phyloP scores from a whole-genome alignment of 169 alveolate species.

The Cryptosporidium ubiquitum region DNA sequence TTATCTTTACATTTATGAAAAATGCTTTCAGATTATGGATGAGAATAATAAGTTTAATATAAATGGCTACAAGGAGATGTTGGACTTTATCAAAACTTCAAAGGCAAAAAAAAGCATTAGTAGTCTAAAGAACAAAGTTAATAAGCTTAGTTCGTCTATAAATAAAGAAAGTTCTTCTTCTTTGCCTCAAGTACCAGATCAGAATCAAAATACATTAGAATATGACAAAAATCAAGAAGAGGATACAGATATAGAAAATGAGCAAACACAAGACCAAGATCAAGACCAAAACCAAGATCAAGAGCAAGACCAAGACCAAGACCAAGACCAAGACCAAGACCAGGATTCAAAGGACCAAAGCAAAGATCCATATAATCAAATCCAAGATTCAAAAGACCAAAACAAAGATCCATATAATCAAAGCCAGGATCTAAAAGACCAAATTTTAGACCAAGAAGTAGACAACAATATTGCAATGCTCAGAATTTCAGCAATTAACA shows the following conservation, averaged over 20 bases:
- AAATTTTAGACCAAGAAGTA: background rate
- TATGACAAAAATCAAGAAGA: no score
- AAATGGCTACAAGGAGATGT: slow-evolving; percentile 76
- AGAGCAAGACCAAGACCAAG: no score
- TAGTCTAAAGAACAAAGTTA: slow-evolving; percentile 31
- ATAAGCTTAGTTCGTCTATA: slow-evolving; percentile 6
- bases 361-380: background rate
- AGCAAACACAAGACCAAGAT: no score
- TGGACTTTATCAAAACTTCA: slow-evolving; percentile 32
- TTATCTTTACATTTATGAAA: slow-evolving; percentile 85
- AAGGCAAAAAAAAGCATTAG: slow-evolving; percentile 20
- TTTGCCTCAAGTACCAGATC: no score
- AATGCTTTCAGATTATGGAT: slow-evolving; percentile 79
- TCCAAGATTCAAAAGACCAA: background rate
- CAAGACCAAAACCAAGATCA: no score
- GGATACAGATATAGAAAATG: no score
- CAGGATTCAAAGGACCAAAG: background rate
- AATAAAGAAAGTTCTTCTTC: background rate
- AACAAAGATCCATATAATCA: background rate
- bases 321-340: no score
- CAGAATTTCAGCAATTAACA: background rate
- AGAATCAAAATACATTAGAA: no score
- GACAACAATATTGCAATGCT: slow-evolving; percentile 10
- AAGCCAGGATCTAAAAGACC: background rate
- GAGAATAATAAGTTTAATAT: slow-evolving; percentile 70